Evolutionary conservation across 805 yeast species (phyloP).

Genomic region (Starmerella stigmatis): DNA sequence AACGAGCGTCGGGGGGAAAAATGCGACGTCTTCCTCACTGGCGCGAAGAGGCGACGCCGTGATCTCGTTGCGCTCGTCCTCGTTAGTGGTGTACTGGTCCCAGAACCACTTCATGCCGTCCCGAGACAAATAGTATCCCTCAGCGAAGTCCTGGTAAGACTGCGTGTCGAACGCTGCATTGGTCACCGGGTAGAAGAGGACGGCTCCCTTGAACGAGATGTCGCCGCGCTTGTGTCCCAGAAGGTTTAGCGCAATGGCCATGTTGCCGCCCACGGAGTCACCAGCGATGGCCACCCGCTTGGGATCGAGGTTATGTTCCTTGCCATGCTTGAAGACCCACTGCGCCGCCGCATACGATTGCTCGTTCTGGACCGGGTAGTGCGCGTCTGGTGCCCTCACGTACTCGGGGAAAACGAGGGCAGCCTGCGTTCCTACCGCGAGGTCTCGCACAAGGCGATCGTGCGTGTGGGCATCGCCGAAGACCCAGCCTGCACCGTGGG

Average conservation of each 20-base stretch:
- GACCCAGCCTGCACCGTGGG: conserved; percentile 3
- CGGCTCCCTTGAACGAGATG: neutral
- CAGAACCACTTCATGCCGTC: conserved; percentile 5
- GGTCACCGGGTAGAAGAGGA: neutral
- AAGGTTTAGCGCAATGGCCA: conserved; percentile 5
- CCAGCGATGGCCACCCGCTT: conserved; percentile 1
- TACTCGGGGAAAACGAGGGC: conserved; percentile 1
- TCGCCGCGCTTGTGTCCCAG: conserved; percentile 4
- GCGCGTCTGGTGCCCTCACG: neutral
- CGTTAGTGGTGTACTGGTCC: conserved; percentile 3
- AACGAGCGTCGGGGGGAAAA: neutral
- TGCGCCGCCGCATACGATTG: conserved; percentile 1
- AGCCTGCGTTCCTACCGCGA: neutral
- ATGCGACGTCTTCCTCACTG: neutral
- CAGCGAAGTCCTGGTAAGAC: neutral
- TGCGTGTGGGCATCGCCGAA: conserved; percentile 2
- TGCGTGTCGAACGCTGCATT: neutral
- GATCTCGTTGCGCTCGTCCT: neutral
- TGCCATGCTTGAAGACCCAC: neutral
- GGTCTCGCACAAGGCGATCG: conserved; percentile 1
- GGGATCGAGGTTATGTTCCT: neutral
- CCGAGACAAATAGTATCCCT: conserved; percentile 1
- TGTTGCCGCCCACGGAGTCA: conserved; percentile 8
- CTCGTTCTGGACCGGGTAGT: conserved; percentile 5
- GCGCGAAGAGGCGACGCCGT: conserved; percentile 4